Evolutionary conservation across 179 eudicot genomes (phyloP).

Genomic region (Sideroxylon spinosum): DNA sequence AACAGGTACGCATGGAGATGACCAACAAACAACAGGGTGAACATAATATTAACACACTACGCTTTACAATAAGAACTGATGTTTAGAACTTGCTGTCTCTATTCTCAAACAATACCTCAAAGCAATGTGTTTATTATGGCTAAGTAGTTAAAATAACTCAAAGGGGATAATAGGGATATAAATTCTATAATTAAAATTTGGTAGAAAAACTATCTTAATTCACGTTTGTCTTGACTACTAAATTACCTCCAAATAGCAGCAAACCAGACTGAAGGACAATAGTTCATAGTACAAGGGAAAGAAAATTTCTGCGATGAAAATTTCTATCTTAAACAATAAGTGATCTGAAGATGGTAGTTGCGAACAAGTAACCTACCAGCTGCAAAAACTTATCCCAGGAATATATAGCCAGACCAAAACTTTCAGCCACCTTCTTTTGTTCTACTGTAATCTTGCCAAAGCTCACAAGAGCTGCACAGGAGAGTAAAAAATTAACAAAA

Average conservation of each 20-base stretch:
- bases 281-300: not conserved
- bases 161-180: not conserved
- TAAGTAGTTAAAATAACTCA: not conserved
- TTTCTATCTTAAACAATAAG: not conserved
- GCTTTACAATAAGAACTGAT: not conserved
- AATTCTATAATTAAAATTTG: not conserved
- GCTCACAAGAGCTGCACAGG: constrained; percentile 72
- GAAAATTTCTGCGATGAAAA: not conserved
- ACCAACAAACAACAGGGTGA: not conserved
- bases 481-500: constrained; percentile 9
- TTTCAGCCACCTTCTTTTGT: constrained; percentile 48
- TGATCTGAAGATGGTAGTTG: not conserved
- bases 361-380: constrained; percentile 46
- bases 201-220: not conserved
- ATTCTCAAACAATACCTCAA: not conserved
- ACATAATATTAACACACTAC: not conserved
- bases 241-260: not conserved
- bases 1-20: not conserved
- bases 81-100: not conserved
- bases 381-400: constrained; percentile 82
- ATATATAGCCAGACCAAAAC: constrained; percentile 48
- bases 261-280: not conserved
- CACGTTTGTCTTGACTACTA: not conserved
- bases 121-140: not conserved
- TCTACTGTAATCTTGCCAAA: constrained; percentile 60